phyloP scores from a whole-genome alignment of 257 asterid genomes.

The Cordia subcordata region DNA sequence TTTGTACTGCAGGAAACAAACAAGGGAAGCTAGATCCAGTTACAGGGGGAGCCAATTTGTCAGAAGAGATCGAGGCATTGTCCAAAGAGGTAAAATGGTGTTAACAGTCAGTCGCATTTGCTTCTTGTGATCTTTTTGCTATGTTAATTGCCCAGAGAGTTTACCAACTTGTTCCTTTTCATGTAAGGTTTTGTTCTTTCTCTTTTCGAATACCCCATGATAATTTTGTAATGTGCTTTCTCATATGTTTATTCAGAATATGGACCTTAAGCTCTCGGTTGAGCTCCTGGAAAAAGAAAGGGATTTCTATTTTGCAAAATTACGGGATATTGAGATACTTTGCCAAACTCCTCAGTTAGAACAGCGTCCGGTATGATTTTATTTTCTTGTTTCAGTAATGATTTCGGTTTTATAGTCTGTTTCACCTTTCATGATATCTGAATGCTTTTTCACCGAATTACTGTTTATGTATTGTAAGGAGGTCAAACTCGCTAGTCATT shows the following conservation, averaged over 20 bases:
- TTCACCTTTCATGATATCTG: neutral
- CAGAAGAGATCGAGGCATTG: slow-evolving; percentile 47
- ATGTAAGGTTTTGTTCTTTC: neutral
- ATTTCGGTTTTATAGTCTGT: neutral
- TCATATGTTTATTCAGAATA: slow-evolving; percentile 36
- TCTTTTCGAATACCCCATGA: neutral
- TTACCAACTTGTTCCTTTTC: neutral
- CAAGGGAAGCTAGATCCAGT: slow-evolving; percentile 36
- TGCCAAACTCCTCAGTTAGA: slow-evolving; percentile 69
- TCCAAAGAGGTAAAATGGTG: slow-evolving; percentile 52
- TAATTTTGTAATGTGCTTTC: slow-evolving; percentile 5
- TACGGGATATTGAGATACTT: slow-evolving; percentile 79
- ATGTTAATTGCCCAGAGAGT: neutral
- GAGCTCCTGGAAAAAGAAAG: slow-evolving; percentile 85
- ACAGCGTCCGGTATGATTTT: slow-evolving; percentile 46
- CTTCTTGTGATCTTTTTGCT: neutral
- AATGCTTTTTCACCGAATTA: neutral
- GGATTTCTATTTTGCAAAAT: slow-evolving; percentile 81
- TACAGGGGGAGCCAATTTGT: slow-evolving; percentile 27
- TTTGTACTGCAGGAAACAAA: slow-evolving; percentile 40
- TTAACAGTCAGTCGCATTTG: neutral
- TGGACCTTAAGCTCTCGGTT: slow-evolving; percentile 68
- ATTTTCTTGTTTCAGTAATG: neutral
- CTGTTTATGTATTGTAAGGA: neutral
- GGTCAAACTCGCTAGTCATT: neutral